Evolutionary conservation across 768 basidiomycete species (phyloP), one percentile per base, ranked within the genome.

Genomic region (Mycena capillaripes): DNA sequence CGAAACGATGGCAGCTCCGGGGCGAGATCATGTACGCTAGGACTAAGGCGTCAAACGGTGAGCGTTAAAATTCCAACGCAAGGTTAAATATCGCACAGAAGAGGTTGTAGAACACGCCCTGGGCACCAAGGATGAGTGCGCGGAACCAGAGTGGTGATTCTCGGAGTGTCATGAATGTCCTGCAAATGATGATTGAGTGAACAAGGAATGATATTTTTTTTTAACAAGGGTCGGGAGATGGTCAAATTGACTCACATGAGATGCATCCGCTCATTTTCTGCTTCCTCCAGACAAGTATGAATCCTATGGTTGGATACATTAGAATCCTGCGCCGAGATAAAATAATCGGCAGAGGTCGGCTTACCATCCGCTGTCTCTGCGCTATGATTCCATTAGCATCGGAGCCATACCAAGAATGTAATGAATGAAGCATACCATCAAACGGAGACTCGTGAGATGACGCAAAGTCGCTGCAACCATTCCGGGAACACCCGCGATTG

Each of bases 261-360:
- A 81, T 97, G 96, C 95, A 98, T 97, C 40, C 97, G 87, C 84
- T 99, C 97, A 79, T 99, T 99, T 79, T 99, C 96, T 16, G 97
- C 96, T 84, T 98, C 97, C 79, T 96, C 93, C 21, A 98, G 84
- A 52, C 96, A 89, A 8, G 96, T 97, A 80, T 97, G 95, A 74
- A 98, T 98, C 96, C 96, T 97, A 42, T 87, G 30, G 85, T 86
- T 16, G 23, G 5, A 36, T 76, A 90, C 34, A 44, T 67, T 23
- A 61, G 53, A 16, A 9, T 69, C 58, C 38, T 23, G 58, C 9
- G 10, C 46, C 32, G 16, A 40, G 27, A 66, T 65, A 29, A 25
- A 68, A n/a, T 32, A 53, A 27, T 4, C n/a, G n/a, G n/a, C n/a
- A 27, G 46, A 30, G 44, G 50, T n/a, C 53, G 71, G 11, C 84